Conservation (phyloP, 768 basidiomycete species). For the Suillus americanus region DNA sequence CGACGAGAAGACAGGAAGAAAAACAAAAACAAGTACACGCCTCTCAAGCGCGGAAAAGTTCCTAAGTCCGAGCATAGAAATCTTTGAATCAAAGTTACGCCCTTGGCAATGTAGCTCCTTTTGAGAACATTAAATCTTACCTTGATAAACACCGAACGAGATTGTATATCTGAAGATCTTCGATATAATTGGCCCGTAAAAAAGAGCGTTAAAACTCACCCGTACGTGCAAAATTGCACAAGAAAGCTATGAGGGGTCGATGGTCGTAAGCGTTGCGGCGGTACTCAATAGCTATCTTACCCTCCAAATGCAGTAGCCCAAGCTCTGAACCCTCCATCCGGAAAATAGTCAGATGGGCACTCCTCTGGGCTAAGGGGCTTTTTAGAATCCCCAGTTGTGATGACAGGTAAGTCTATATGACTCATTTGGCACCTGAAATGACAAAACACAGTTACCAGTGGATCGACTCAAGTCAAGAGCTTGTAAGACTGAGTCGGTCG, state of each 20-base stretch:
- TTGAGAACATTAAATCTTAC: slow-evolving; percentile 14
- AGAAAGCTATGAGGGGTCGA: slow-evolving; percentile 30
- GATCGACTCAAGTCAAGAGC: too few species aligned
- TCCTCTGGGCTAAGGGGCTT: not conserved
- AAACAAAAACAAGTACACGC: too few species aligned
- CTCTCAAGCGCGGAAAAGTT: too few species aligned
- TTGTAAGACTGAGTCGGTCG: too few species aligned
- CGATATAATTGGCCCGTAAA: not conserved
- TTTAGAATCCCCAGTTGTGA: not conserved
- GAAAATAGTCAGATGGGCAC: slow-evolving; percentile 12
- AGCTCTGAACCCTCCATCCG: slow-evolving; percentile 28
- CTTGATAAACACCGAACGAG: slow-evolving; percentile 46
- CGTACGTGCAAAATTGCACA: slow-evolving; percentile 39
- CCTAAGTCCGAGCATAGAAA: slow-evolving; percentile 39
- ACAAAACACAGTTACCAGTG: too few species aligned
- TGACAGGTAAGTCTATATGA: not conserved
- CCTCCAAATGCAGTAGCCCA: slow-evolving; percentile 33
- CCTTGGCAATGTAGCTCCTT: not conserved
- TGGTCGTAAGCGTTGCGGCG: not conserved
- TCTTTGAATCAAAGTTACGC: slow-evolving; percentile 21
- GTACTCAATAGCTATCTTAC: slow-evolving; percentile 15
- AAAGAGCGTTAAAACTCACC: slow-evolving; percentile 17
- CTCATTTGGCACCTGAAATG: not conserved
- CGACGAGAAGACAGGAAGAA: too few species aligned
- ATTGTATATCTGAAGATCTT: slow-evolving; percentile 30